Base-by-base conservation (phyloP, 2,329 filamentous ascomycete species). In the Aureobasidium uvarum region DNA sequence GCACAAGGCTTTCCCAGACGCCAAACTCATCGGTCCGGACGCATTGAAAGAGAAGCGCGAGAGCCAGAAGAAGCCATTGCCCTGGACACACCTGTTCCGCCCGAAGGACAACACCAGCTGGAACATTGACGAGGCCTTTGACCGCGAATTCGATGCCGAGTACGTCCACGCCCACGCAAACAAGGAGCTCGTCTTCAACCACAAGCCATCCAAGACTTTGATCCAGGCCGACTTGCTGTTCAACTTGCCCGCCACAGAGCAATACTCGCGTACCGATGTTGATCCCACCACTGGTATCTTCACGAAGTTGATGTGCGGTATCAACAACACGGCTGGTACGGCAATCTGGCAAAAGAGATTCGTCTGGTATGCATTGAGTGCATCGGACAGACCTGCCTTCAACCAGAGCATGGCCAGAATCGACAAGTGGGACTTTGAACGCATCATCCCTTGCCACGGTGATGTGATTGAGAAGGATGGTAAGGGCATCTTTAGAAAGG, bases 141-240 rank as follows among this genome's bases (percentile, higher is more conserved):
- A 96, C 72, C 78, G 81, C 16, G 92, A 98, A 70, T 97, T 98
- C 73, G 88, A 91, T 41, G 86, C 75, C 70, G 93, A 96, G 77
- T 96, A 90, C 75, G 88, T 97, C 65, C 84, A 90, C 71, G 85
- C 85, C 3, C 87, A 98, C 77, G 79, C 82, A 36, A 97, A 96
- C 80, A 89, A 91, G 74, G 95, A 99, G 78, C 80, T 98, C 36
- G 92, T 95, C 31, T 92, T 98, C 78, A 80, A 88, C 73, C 92
- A 96, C 81, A 89, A 87, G 74, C 92, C 91, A 0, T 88, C 90
- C 14, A 81, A 82, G 65, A 89, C 92, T 0, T 79, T 99, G 51
- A 93, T 99, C 73, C 81, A 96, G 78, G 95, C 92, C 6, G 95
- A 99, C 76, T 78, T 98, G 48, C 75, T 98, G 69, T 98, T 98